A percentile compares a stretch with the other conserved stretches of the same genome.
Conservation (phyloP, 257 asterid species). For the Cinchona pubescens region DNA sequence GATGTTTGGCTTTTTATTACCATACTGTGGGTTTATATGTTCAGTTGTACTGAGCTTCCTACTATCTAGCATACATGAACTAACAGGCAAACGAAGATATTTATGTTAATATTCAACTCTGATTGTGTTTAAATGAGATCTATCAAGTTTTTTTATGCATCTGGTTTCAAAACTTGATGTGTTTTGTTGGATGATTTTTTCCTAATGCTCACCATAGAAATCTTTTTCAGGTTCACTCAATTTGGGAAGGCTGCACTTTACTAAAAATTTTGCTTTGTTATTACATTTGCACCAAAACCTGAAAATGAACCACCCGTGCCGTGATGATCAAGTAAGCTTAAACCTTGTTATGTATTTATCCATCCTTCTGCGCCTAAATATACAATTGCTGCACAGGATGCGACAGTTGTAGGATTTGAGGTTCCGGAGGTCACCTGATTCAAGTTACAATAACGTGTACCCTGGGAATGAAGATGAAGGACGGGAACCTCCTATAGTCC, state of each 20-base stretch:
- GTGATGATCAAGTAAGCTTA: conserved; percentile 59
- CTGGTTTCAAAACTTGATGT: not conserved
- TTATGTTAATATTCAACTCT: not conserved
- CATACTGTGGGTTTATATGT: not conserved
- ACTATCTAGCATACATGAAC: not conserved
- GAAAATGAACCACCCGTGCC: conserved; percentile 54
- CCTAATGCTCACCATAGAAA: not conserved
- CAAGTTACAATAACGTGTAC: conserved; percentile 72
- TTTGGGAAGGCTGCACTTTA: conserved; percentile 1
- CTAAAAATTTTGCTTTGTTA: not conserved
- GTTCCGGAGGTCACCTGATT: conserved; percentile 72
- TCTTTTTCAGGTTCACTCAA: conserved; percentile 13
- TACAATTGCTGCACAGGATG: conserved; percentile 48
- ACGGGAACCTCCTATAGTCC: conserved; percentile 70
- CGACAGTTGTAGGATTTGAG: conserved; percentile 78
- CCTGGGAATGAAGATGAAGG: conserved; percentile 76
- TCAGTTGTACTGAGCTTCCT: not conserved
- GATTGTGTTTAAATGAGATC: not conserved
- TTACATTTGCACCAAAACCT: not conserved
- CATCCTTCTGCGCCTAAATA: not conserved
- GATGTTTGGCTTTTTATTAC: conserved; percentile 3
- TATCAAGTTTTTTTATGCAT: not conserved
- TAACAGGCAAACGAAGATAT: not conserved
- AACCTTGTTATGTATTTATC: not conserved
- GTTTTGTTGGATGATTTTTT: not conserved